phyloP scores from a whole-genome alignment of 2,329 filamentous ascomycete genomes.

The Cladosporium velox region DNA sequence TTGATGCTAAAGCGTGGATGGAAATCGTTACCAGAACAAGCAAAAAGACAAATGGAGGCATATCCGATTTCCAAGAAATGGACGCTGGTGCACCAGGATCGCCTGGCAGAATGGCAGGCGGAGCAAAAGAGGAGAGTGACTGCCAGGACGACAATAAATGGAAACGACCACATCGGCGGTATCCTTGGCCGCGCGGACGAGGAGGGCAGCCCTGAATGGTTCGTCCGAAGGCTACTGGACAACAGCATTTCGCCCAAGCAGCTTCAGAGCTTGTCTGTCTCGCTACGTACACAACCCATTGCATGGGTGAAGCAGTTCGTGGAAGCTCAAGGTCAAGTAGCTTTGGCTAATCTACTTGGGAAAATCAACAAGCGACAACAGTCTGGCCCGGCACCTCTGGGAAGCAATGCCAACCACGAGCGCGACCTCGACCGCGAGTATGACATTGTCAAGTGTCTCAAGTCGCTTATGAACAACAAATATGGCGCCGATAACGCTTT shows the following conservation, averaged over 20 bases:
- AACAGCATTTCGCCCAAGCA: conserved; percentile 91
- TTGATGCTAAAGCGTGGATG: conserved; percentile 97
- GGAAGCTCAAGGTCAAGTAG: conserved; percentile 95
- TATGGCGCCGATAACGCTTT: conserved; percentile 96
- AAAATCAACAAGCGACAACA: conserved; percentile 90
- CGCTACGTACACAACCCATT: conserved; percentile 91
- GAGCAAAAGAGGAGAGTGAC: conserved; percentile 86
- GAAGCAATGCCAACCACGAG: conserved; percentile 59
- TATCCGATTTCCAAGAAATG: conserved; percentile 96
- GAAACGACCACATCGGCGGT: conserved; percentile 56
- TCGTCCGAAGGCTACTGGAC: conserved; percentile 94
- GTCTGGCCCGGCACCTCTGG: conserved; percentile 67
- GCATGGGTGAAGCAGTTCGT: conserved; percentile 96
- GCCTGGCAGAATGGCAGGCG: conserved; percentile 87
- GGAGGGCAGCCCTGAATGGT: conserved; percentile 97
- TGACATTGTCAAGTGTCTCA: conserved; percentile 96
- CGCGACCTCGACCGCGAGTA: conserved; percentile 90
- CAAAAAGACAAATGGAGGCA: conserved; percentile 90
- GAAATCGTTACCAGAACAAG: conserved; percentile 95
- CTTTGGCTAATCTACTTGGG: conserved; percentile 86
- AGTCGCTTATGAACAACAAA: conserved; percentile 98
- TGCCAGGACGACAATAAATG: conserved; percentile 62
- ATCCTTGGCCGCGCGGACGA: conserved; percentile 82
- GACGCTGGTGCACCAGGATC: conserved; percentile 94
- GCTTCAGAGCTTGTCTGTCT: conserved; percentile 89